phyloP scores from a whole-genome alignment of 768 basidiomycete species.

The Lactarius tabidus region DNA sequence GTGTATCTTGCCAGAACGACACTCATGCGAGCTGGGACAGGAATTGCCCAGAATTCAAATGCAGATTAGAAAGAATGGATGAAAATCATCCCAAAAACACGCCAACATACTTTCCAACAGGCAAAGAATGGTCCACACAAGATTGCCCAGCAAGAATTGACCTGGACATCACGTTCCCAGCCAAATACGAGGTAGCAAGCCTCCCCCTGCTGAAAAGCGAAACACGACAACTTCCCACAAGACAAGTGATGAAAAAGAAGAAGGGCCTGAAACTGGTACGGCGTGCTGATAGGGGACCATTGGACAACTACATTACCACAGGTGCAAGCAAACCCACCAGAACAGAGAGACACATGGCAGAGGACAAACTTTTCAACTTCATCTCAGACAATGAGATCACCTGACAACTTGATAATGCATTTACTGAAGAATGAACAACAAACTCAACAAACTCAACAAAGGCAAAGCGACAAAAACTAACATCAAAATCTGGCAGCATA shows the following conservation, averaged over 20 bases:
- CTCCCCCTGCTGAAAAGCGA: not conserved
- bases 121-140: constrained; percentile 21
- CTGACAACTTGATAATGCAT: not conserved
- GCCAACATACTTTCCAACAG: constrained; percentile 26
- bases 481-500: too few species aligned
- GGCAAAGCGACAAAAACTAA: too few species aligned
- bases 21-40: constrained; percentile 17
- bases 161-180: not conserved
- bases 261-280: too few species aligned
- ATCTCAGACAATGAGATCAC: not conserved
- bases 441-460: too few species aligned
- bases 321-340: too few species aligned
- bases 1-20: not conserved
- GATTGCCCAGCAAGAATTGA: not conserved
- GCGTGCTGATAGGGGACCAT: too few species aligned
- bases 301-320: too few species aligned
- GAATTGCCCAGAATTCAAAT: constrained; percentile 1
- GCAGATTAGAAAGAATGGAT: not conserved
- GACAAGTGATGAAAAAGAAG: too few species aligned
- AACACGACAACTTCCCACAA: too few species aligned
- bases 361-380: too few species aligned
- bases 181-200: not conserved
- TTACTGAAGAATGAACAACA: too few species aligned
- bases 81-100: constrained; percentile 20
- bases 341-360: too few species aligned